These are phyloP conservation scores for Kernera saxatilis DNA, from an alignment of 345 rosid genomes.

Conservation along the genomic window DNA sequence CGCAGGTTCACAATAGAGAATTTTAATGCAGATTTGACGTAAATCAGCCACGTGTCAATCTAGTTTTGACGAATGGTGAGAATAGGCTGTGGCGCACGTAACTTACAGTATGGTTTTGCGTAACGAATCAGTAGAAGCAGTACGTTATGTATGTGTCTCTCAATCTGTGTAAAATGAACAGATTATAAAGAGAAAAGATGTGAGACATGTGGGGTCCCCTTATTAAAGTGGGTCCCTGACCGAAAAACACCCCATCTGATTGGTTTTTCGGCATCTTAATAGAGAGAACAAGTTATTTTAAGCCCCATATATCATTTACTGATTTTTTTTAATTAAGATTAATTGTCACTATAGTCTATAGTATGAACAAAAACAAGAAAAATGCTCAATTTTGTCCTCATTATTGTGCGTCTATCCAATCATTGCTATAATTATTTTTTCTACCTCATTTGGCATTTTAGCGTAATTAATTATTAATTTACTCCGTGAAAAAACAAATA, in stretches of 20 bases:
- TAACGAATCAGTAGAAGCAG: slow-evolving; percentile 4
- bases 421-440: background rate
- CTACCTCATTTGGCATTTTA: background rate
- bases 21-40: background rate
- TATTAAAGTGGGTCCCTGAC: slow-evolving; percentile 17
- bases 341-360: slow-evolving; percentile 8
- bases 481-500: too few relatives aligned
- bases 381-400: background rate
- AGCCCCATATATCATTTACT: slow-evolving; percentile 15
- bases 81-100: slow-evolving; percentile 6
- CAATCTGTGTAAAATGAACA: slow-evolving; percentile 6
- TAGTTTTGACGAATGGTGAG: slow-evolving; percentile 6
- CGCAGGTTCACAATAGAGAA: background rate
- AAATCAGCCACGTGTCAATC: slow-evolving; percentile 3
- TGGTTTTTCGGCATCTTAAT: slow-evolving; percentile 22
- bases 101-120: slow-evolving; percentile 25
- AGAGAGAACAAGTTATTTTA: slow-evolving; percentile 10
- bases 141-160: slow-evolving; percentile 17
- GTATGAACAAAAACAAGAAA: slow-evolving; percentile 3
- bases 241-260: slow-evolving; percentile 29
- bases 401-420: background rate
- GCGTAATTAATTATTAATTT: too few relatives aligned
- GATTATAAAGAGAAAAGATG: slow-evolving; percentile 4
- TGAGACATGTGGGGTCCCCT: slow-evolving; percentile 23
- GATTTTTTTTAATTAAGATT: background rate